phyloP scores from a whole-genome alignment of 139 green algal species.

The Chlamydomonas schloesseri region DNA sequence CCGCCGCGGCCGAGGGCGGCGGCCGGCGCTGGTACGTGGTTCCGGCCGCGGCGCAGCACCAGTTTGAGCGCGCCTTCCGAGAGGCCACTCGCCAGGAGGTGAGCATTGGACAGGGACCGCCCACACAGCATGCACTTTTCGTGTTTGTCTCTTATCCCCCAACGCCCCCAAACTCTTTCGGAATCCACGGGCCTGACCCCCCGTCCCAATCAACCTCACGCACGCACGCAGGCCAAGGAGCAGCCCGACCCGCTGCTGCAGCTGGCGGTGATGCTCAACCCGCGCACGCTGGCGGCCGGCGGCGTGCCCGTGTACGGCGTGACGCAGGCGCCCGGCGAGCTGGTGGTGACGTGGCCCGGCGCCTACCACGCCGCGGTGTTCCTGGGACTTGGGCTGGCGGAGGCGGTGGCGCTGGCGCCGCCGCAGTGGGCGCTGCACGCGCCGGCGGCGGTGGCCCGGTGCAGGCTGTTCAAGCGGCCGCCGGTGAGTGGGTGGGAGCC shows the following conservation, averaged over 20 bases:
- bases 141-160: no score
- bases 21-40: conserved; percentile 75
- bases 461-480: conserved; percentile 60
- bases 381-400: conserved; percentile 80
- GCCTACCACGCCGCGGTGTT: conserved; percentile 83
- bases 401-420: conserved; percentile 86
- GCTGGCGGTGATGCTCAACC: conserved; percentile 78
- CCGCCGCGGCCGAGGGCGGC: not conserved
- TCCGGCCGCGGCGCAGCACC: no score
- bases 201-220: no score
- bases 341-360: conserved; percentile 88
- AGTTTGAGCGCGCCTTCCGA: no score
- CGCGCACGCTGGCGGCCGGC: conserved; percentile 57
- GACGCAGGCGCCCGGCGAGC: conserved; percentile 77
- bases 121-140: no score
- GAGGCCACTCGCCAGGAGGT: no score
- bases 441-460: conserved; percentile 51
- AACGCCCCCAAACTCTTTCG: no score
- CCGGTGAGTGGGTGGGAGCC: conserved; percentile 3
- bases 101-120: no score
- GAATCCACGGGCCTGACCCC: no score
- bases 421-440: conserved; percentile 87
- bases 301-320: conserved; percentile 69
- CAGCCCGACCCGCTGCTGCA: conserved; percentile 82
- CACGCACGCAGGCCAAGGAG: no score